Evolutionary conservation across 2,329 filamentous ascomycete genomes (phyloP).

Genomic region (Stachybotrys echinatus): DNA sequence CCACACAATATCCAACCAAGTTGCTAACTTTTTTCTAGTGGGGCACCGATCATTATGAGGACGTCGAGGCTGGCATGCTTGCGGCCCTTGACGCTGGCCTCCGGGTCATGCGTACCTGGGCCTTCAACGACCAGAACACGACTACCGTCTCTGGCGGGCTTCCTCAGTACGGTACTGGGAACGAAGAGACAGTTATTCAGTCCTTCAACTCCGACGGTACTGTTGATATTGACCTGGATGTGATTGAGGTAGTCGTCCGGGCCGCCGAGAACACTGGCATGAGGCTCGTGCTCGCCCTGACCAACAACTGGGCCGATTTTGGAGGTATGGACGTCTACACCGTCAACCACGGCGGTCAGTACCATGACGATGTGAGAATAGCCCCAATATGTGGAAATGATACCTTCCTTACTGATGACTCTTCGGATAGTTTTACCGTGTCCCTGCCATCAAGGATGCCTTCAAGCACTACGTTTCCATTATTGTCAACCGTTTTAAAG

Average conservation of each 20-base stretch:
- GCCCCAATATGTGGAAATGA: neutral
- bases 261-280: constrained; percentile 53
- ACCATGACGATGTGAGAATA: constrained; percentile 22
- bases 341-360: constrained; percentile 43
- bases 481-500: constrained; percentile 54
- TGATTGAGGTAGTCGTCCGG: constrained; percentile 57
- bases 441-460: constrained; percentile 44
- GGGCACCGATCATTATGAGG: constrained; percentile 37
- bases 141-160: constrained; percentile 20
- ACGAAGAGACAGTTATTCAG: constrained; percentile 45
- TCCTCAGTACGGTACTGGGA: constrained; percentile 8
- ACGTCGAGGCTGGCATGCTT: constrained; percentile 45
- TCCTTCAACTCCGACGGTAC: constrained; percentile 55
- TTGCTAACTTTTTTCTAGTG: no score
- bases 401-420: neutral
- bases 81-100: constrained; percentile 43
- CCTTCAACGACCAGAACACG: constrained; percentile 54
- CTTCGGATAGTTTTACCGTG: constrained; percentile 38
- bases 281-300: constrained; percentile 59
- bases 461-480: constrained; percentile 54
- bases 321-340: constrained; percentile 58
- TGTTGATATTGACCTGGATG: constrained; percentile 46
- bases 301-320: constrained; percentile 67
- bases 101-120: constrained; percentile 57
- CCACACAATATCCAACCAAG: no score